Percentiles rank a stretch among this genome's conserved stretches.
phyloP scores from a whole-genome alignment of 371 early-diverging fungal species.

The Nematocida sp. region DNA sequence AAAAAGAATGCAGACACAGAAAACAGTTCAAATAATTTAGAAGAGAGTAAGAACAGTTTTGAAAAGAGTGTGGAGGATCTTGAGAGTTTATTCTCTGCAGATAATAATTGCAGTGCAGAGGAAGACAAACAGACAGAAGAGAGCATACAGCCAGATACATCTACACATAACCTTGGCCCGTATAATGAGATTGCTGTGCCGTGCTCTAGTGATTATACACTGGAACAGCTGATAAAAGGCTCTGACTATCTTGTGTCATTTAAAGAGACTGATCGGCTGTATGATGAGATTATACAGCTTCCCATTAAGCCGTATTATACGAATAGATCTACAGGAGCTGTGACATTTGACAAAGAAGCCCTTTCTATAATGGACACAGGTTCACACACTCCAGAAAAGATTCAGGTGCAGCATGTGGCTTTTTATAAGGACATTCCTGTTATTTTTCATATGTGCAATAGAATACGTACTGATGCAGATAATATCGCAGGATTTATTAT shows the following conservation, averaged over 20 bases:
- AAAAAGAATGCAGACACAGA: background rate
- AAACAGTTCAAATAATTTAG: background rate
- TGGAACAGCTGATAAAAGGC: background rate
- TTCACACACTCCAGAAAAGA: background rate
- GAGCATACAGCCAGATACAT: background rate
- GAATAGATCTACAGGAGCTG: background rate
- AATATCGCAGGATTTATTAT: constrained; percentile 1
- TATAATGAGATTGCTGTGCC: background rate
- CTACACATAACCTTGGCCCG: background rate
- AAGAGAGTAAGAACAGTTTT: background rate
- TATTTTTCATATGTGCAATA: background rate
- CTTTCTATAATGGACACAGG: background rate
- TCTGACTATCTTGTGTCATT: background rate
- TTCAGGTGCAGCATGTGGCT: background rate
- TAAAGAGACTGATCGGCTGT: constrained; percentile 11
- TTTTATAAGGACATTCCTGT: constrained; percentile 11
- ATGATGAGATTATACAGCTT: constrained; percentile 5
- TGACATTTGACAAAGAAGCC: constrained; percentile 1
- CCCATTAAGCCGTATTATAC: constrained; percentile 14
- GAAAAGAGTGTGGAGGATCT: background rate
- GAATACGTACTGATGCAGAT: background rate
- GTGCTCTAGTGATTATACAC: background rate
- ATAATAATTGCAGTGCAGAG: background rate
- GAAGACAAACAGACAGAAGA: background rate
- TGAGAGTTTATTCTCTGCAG: background rate